Base-by-base conservation (phyloP, 2,329 filamentous ascomycete species). In the Ophiostoma novo-ulmi region DNA sequence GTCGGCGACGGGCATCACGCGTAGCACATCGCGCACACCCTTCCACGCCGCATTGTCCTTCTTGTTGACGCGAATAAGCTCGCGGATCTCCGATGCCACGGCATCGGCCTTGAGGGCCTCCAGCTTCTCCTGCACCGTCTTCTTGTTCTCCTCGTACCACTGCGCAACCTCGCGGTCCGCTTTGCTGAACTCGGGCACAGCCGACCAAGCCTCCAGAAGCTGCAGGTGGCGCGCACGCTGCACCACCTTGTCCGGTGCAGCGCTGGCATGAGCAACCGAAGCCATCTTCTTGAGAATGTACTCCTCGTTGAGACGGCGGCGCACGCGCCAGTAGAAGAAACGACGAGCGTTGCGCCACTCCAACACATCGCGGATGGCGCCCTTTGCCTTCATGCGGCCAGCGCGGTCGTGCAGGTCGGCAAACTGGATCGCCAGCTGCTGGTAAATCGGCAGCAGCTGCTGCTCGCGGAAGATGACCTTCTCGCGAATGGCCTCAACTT, bases 291-390 rank as follows among this genome's bases (percentile, higher is more conserved):
- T 95, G 80, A 99, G 86, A 76, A 99, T 93, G 81, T 96, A 92
- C 83, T 99, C 95, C 83, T 99, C 95, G 81, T 96, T 98, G 79
- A 99, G 86, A 82, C 95, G 89, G 79, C 95, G 91, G 81, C 96
- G 94, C 73, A 97, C 90, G 81, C 95, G 94, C 95, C 96, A 99
- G 91, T 98, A 99, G 86, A 99, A 98, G 92, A 95, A 98, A 78
- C 94, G 91, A 75, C 95, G 90, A 11, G 94, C 90, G 76, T 97
- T 91, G 79, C 88, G 85, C 95, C 94, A 98, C 77, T 90, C 87
- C 58, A 99, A 86, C 14, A 89, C 83, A 76, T 91, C 87, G 74
- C 95, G 93, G 77, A 99, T 97, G 71, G 91, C 90, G 73, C 93
- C 91, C 89, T 99, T 99, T 81, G 95, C 95, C 84, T 97, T 88